Base-by-base conservation (phyloP, 2,329 filamentous ascomycete genomes). In the Leptodontidium sp. region DNA sequence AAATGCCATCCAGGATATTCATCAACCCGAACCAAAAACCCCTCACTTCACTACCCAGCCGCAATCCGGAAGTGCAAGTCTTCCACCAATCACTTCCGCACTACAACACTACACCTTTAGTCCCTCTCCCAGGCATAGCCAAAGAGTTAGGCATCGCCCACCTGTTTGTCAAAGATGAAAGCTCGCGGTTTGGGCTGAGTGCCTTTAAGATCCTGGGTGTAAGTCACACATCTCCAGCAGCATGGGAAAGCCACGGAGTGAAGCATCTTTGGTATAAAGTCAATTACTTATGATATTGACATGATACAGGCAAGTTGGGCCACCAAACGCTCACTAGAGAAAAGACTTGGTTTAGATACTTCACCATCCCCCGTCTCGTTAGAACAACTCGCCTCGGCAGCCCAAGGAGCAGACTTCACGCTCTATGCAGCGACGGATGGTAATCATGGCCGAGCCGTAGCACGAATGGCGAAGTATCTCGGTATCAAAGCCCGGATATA, bases 151-250 rank as follows among this genome's bases (percentile, higher is more conserved):
- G 86, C 0, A 80, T 93, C 12, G 79, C 80, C 0, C 80, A 83
- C 5, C 82, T 94, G 3, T 84, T 89, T 47, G 75, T 94, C 71
- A 95, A 95, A 76, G 88, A 94, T 74, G 92, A 95, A 78, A 88
- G 86, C 35, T 82, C 80, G 64, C 86, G 92, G 5, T 87, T 93
- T 47, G 89, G 89, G 0, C 82, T 94, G 1, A 90, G 91, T 0
- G 86, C 91, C 0, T 95, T 94, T 83, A 96, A 96, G 79, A 92
- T 94, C 55, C 85, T 94, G 0, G 93, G 92, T 24, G 92, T 92
- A 0, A 92, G 90, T 0, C 87, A 2, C 90, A 88, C 24, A 26
- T 21, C 17, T 4, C 73, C 84, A 86, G 7, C 87, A 89, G 15
- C 75, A 11, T 93, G 7, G 4, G 4, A 24, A 24, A 9, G 5